Conservation (phyloP, 768 basidiomycete species). For the Auriscalpium microsporum region DNA sequence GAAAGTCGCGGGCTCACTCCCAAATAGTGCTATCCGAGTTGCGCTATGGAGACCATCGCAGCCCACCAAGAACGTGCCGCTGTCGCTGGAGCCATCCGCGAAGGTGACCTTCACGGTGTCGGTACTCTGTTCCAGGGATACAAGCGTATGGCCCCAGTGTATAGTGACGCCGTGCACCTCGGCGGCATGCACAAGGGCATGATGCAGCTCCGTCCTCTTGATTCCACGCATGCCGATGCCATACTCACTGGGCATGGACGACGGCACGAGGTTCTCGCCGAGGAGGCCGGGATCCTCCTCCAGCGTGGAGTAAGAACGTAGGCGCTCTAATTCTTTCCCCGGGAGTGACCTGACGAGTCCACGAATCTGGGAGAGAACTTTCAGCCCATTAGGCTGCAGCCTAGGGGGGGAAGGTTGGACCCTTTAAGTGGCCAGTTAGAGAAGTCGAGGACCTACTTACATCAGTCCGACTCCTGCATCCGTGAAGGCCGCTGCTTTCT, state of each 20-base stretch:
- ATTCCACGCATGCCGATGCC: slow-evolving; percentile 26
- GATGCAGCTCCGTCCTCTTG: slow-evolving; percentile 23
- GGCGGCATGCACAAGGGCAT: slow-evolving; percentile 24
- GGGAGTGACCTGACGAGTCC: slow-evolving; percentile 5
- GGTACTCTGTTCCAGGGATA: slow-evolving; percentile 23
- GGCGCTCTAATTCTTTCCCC: background rate
- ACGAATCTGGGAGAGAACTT: slow-evolving; percentile 6
- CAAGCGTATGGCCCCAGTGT: slow-evolving; percentile 27
- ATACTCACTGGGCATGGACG: slow-evolving; percentile 13
- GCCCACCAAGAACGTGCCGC: slow-evolving; percentile 33
- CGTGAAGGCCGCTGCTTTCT: slow-evolving; percentile 2
- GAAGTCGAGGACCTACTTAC: background rate
- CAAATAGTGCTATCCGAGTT: slow-evolving; percentile 31
- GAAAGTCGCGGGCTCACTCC: slow-evolving; percentile 26
- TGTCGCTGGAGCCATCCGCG: slow-evolving; percentile 27
- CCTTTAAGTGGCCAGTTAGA: too few species aligned
- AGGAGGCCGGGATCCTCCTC: slow-evolving; percentile 22
- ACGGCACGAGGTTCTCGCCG: slow-evolving; percentile 18
- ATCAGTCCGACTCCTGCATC: slow-evolving; percentile 11
- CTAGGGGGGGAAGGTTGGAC: background rate
- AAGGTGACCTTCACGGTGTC: slow-evolving; percentile 27
- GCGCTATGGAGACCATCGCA: slow-evolving; percentile 38
- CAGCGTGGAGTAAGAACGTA: slow-evolving; percentile 9
- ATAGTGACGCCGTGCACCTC: slow-evolving; percentile 26
- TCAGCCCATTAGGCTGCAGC: slow-evolving; percentile 13